Evolutionary conservation across 805 yeast genomes (phyloP), one percentile per base, ranked within the genome.

Genomic region (Suhomyces sp.): DNA sequence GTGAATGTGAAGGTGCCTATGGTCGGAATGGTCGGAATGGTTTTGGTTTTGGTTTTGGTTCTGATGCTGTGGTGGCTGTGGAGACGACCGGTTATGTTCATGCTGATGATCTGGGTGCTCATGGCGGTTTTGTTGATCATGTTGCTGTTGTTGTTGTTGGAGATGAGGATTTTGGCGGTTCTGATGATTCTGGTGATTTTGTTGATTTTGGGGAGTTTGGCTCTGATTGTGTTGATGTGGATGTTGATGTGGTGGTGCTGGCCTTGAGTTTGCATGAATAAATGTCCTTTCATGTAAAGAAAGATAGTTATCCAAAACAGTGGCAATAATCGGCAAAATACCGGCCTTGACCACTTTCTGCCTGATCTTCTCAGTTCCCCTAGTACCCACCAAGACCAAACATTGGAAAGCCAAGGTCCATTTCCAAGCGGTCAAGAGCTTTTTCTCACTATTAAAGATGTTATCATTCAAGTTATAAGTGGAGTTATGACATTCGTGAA

Each of bases 361-460:
- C 49, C 99, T 78, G 47, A 92, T 89, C 49, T 77, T 73, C 68
- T 92, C 97, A 1, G 96, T 85, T 23, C 99, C 99, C 59, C 97
- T 79, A 1, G 97, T 91, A 12, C 97, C 97, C 17, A 93, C 84
- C 52, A 90, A 79, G 1, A 93, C 96, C 52, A 93, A 73, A 66
- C 97, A 92, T 73, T 93, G 99, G 64, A 94, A 85, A 0, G 97
- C 89, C 51, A 93, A 73, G 5, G 96, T 89, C 99, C 99, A 93
- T 72, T 93, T 93, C 97, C 97, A 93, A 0, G 96, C 92, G n/a
- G 87, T 77, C 57, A 90, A 75, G 24, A 85, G 79, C 54, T 73
- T 76, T 56, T 65, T 69, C 53, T 76, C 80, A 47, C 68, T 64
- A 55, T 69, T 70, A 56, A 70, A 67, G 29, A 70, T 66, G 53